phyloP scores from a whole-genome alignment of 179 eudicot species.

The Beta lomatogona region DNA sequence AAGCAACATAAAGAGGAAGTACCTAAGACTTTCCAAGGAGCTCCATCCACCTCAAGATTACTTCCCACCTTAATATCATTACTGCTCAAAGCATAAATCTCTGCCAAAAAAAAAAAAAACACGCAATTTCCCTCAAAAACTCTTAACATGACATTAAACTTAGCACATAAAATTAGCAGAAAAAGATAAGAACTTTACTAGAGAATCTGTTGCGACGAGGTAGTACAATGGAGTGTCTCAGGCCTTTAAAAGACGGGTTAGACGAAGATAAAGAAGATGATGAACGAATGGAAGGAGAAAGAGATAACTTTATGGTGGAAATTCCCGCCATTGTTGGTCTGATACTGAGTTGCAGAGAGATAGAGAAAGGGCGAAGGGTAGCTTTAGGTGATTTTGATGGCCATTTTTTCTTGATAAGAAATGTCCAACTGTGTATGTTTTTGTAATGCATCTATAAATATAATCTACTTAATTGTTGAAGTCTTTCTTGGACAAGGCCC shows the following conservation, averaged over 20 bases:
- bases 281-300: slow-evolving; percentile 34
- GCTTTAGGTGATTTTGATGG: slow-evolving; percentile 13
- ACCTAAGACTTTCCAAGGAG: slow-evolving; percentile 94
- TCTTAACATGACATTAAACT: background rate
- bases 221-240: slow-evolving; percentile 27
- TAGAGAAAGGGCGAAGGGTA: slow-evolving; percentile 1
- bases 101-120: slow-evolving; percentile 35
- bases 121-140: background rate
- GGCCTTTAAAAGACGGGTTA: slow-evolving; percentile 30
- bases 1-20: background rate
- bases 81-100: slow-evolving; percentile 73
- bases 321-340: slow-evolving; percentile 56
- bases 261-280: slow-evolving; percentile 42
- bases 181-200: slow-evolving; percentile 39
- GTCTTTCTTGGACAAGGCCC: background rate
- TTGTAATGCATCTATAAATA: background rate
- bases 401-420: slow-evolving; percentile 30
- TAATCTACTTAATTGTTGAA: background rate
- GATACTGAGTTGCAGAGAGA: slow-evolving; percentile 11
- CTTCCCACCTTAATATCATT: slow-evolving; percentile 90
- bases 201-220: slow-evolving; percentile 53
- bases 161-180: background rate
- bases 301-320: slow-evolving; percentile 38
- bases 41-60: slow-evolving; percentile 86
- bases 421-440: background rate